Conservation (phyloP, 2,329 filamentous ascomycete genomes). For the Aureobasidium zeae region DNA sequence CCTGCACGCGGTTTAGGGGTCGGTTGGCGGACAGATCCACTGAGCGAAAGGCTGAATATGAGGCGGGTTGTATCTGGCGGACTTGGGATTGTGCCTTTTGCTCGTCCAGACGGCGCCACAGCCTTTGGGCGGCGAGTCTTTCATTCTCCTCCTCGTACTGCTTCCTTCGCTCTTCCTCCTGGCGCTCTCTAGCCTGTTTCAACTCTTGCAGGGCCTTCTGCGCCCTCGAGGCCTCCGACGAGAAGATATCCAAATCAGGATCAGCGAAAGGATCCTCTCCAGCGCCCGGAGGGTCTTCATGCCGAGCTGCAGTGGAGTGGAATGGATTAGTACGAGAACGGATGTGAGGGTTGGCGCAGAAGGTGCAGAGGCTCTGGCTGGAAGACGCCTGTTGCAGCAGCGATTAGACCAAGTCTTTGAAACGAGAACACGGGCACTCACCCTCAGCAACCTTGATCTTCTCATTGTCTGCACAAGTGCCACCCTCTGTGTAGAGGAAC, state of each 20-base stretch:
- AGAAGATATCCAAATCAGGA: background rate
- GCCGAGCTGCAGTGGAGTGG: background rate
- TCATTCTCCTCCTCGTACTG: background rate
- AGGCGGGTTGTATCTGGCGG: background rate
- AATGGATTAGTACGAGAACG: background rate
- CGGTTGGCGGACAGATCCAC: background rate
- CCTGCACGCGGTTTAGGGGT: conserved; percentile 10
- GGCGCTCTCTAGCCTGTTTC: background rate
- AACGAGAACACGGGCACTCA: background rate
- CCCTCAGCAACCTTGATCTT: conserved; percentile 13
- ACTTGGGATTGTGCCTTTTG: background rate
- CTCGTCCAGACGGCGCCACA: background rate
- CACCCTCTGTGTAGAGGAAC: too few species aligned
- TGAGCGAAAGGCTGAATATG: background rate
- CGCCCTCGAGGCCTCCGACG: background rate
- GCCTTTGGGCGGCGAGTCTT: background rate
- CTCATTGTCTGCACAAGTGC: conserved; percentile 8
- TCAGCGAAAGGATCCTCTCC: background rate
- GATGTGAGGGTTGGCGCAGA: conserved; percentile 7
- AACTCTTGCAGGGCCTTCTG: background rate
- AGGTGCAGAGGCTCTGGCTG: conserved; percentile 15
- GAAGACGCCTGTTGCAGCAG: conserved; percentile 8
- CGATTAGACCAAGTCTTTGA: background rate
- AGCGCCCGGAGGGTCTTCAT: background rate
- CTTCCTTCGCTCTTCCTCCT: background rate